phyloP scores from a whole-genome alignment of 2,329 filamentous ascomycete species.

The Trichoderma hamatum region DNA sequence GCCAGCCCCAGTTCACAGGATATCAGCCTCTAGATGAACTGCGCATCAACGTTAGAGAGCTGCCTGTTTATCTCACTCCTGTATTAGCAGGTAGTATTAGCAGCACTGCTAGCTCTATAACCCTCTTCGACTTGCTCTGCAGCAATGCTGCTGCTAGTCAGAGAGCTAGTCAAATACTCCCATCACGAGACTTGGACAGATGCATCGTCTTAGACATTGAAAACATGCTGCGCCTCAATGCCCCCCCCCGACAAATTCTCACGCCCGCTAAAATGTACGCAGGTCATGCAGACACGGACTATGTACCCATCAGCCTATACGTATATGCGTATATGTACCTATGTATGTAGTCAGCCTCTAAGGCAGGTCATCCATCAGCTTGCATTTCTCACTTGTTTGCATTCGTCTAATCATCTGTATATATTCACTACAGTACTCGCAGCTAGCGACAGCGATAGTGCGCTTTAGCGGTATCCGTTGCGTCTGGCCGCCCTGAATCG shows the following conservation, averaged over 20 bases:
- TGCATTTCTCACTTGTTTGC: not conserved
- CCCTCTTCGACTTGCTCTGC: not conserved
- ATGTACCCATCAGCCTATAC: not conserved
- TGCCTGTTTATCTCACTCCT: not conserved
- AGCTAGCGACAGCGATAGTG: not conserved
- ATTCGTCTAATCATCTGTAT: not conserved
- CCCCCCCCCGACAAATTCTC: constrained; percentile 1
- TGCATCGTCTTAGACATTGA: constrained; percentile 17
- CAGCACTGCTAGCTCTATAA: not conserved
- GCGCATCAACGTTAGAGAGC: not conserved
- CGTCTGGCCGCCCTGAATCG: not conserved
- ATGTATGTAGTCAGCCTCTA: not conserved
- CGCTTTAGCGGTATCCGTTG: not conserved
- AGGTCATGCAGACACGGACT: not conserved
- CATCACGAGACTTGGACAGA: constrained; percentile 8
- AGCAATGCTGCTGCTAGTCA: not conserved
- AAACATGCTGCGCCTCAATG: constrained; percentile 19
- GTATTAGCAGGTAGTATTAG: not conserved
- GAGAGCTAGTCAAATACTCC: not conserved
- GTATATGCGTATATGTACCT: not conserved
- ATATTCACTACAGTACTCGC: no score
- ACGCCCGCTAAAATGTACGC: not conserved
- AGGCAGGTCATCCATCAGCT: not conserved
- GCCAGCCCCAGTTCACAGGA: not conserved
- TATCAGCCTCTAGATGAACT: not conserved